Evolutionary conservation across 225 moss, liverwort and hornwort species (phyloP).

Genomic region (Antitrichia curtipendula): DNA sequence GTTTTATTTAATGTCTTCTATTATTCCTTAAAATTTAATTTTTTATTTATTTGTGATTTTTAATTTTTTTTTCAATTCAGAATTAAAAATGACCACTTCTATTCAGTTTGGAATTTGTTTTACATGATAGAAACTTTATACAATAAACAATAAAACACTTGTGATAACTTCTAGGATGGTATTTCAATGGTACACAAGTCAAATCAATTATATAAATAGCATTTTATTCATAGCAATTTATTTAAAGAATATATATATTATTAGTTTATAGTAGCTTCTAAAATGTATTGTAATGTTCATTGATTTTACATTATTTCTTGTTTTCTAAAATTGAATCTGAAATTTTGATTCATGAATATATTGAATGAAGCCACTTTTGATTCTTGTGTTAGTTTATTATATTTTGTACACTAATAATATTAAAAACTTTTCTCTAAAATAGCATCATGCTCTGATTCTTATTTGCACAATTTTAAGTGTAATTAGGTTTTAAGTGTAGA

Average conservation of each 20-base stretch:
- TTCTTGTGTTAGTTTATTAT: neutral
- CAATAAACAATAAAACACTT: neutral
- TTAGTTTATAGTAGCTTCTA: no score
- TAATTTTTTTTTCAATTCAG: neutral
- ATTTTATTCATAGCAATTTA: neutral
- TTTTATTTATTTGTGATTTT: neutral
- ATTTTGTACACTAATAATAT: neutral
- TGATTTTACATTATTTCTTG: neutral
- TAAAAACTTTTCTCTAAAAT: fast-evolving
- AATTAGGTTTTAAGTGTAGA: neutral
- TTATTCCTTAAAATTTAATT: neutral
- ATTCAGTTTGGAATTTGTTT: neutral
- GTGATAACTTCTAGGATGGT: neutral
- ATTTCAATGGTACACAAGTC: neutral
- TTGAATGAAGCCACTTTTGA: no score
- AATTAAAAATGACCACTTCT: neutral
- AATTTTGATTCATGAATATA: neutral
- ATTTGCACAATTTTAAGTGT: neutral
- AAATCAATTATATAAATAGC: neutral
- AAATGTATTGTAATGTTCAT: neutral
- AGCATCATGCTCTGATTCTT: neutral
- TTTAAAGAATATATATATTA: no score
- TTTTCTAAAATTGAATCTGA: fast-evolving
- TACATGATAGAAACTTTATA: neutral
- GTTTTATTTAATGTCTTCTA: no score